Conservation (phyloP, 1,284 basidiomycete species). For the Ustilago lituana region DNA sequence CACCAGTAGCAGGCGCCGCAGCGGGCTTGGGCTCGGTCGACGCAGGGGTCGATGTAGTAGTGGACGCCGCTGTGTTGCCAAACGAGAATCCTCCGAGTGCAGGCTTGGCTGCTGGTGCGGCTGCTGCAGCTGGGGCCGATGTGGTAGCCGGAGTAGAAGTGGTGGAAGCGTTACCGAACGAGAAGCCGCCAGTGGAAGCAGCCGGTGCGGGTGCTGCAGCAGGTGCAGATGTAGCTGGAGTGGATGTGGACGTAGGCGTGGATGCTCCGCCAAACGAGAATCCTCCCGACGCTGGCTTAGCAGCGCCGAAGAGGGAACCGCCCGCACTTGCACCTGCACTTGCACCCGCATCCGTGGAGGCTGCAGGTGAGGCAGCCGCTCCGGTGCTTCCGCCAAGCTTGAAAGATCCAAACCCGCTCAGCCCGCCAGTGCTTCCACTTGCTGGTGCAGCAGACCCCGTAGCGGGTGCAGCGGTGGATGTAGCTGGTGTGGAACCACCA, state of each 20-base stretch:
- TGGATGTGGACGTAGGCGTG: slow-evolving; percentile 13
- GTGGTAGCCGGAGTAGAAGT: slow-evolving; percentile 19
- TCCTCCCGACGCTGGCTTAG: slow-evolving; percentile 50
- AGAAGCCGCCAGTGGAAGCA: slow-evolving; percentile 23
- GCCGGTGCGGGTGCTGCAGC: slow-evolving; percentile 5
- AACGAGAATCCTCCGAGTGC: slow-evolving; percentile 37
- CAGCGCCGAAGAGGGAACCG: slow-evolving; percentile 32
- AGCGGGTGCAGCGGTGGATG: slow-evolving; percentile 23
- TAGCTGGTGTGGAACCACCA: slow-evolving; percentile 24
- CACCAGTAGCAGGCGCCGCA: slow-evolving; percentile 49
- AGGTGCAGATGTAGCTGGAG: slow-evolving; percentile 45
- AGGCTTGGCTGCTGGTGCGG: slow-evolving; percentile 43
- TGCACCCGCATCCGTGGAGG: not conserved
- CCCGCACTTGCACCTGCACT: slow-evolving; percentile 19
- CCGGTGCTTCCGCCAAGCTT: slow-evolving; percentile 30
- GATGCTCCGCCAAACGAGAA: slow-evolving; percentile 49
- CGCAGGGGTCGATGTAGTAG: slow-evolving; percentile 30
- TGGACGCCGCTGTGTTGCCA: slow-evolving; percentile 4
- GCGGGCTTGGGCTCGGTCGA: slow-evolving; percentile 27
- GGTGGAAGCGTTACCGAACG: slow-evolving; percentile 19
- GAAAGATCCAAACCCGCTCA: slow-evolving; percentile 38
- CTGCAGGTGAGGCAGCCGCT: slow-evolving; percentile 6
- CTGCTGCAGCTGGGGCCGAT: slow-evolving; percentile 34
- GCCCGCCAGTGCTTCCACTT: slow-evolving; percentile 5
- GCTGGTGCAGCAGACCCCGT: slow-evolving; percentile 8